Evolutionary conservation across 2,329 filamentous ascomycete genomes (phyloP), one percentile per base, ranked within the genome.

Genomic region (Fusarium nurragi): DNA sequence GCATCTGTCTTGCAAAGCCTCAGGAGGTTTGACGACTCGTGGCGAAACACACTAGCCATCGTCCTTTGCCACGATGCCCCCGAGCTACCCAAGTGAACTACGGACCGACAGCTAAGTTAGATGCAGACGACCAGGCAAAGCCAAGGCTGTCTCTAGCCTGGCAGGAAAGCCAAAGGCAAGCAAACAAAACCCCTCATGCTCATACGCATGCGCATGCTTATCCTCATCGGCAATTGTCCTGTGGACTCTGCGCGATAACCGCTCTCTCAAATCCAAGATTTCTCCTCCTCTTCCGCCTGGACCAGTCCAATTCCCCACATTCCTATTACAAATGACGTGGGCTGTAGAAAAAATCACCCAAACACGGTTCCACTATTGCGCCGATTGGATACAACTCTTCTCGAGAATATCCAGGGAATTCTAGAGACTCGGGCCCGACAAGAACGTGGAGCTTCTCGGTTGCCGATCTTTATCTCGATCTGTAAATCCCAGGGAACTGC

Each of bases 231-330:
- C 22, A 34, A 34, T 8, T 54, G 13, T 25, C 18, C 30, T n/a
- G 37, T 50, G 37, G 39, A 21, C 41, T 32, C 60, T 67, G 45
- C 58, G 63, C 63, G 64, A 66, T 67, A 56, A 64, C 64, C 64
- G 64, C 64, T 57, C 49, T 22, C n/a, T 38, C 47, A 32, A 32
- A 14, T 37, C 48, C 48, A 46, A 64, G 54, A 18, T 57, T 58
- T 51, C 26, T 28, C 38, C 37, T 59, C 53, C 55, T 59, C 56
- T 60, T 60, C 38, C 54, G 60, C 60, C 56, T 58, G 49, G 57
- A 54, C 40, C 56, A 60, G 38, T 49, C 56, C 26, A 39, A 34
- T 57, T 50, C 62, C 62, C 62, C 62, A 66, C 62, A 65, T 62
- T 57, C 51, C 37, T 19, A 40, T 38, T 26, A 56, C 44, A 34